Base-by-base conservation (phyloP, 495 filamentous ascomycete species). In the Neurospora pannonica region DNA sequence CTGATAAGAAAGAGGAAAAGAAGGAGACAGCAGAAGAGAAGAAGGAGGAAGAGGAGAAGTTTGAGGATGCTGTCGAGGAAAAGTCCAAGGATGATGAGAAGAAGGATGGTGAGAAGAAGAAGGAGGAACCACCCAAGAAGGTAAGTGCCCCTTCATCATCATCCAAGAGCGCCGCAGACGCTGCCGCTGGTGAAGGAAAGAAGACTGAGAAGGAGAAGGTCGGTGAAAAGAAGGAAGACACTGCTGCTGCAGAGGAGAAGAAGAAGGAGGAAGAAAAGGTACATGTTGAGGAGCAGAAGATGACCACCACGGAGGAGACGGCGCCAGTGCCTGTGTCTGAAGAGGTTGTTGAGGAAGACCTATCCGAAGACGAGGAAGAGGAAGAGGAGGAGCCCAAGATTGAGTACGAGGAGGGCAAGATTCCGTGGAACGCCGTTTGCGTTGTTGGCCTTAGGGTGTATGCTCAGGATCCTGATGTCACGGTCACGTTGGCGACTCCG, bases 371-470 rank as follows among this genome's bases (percentile, higher is more conserved):
- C 4, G 72, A 75, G 24, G 74, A 75, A 24, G 73, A 75, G 0
- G 74, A 72, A 0, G 72, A 75, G 3, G 74, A 72, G 21, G 69
- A 73, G 42, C 72, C 72, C 5, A 62, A 82, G 38, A 37, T 73
- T 2, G 67, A 46, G 5, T 74, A 77, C 5, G 71, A 75, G 7
- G 76, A 76, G 9, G 69, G 37, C 31, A 75, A 70, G 3, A 67
- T 83, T 70, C 86, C 86, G 0, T 89, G 87, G 87, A 87, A 88
- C 72, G 87, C 87, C 3, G 82, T 88, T 0, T 87, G 85, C 70
- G 86, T 88, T 10, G 75, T 89, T 34, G 87, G 87, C 0, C 75
- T 89, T 13, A 78, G 86, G 21, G 86, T 89, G n/a, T 88, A 84
- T 75, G 76, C 79, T 15, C 81, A 82, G 73, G 85, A 84, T 36